Evolutionary conservation across 257 asterid species (phyloP), one percentile per base, ranked within the genome.

Genomic region (Gentiana dahurica): DNA sequence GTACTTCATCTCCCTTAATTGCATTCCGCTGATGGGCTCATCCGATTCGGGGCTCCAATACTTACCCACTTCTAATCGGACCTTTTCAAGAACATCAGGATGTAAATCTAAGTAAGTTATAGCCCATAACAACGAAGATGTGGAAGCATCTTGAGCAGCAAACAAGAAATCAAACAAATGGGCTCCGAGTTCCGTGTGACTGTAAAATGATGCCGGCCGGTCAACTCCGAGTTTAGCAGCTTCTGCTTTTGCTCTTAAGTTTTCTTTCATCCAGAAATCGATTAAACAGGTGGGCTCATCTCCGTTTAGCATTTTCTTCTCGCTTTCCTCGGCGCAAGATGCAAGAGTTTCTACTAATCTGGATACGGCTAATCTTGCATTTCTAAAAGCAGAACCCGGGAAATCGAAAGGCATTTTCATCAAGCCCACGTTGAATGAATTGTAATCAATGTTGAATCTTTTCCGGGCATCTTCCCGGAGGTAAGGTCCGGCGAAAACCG

Each of bases 101-200:
- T 84, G 83, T 0, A 91, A 78, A 49, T 82, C 95, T 47, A 87
- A 65, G 12, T 71, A 60, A 2, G 85, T n/a, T 6, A 90, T 77
- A 32, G 96, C 87, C 98, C 98, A 90, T 37, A 84, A 64, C 49
- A 90, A 53, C 4, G 98, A 81, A 0, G 95, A 79, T 4, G 98
- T 84, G 0, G 98, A 87, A 8, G 98, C 98, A 55, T 90, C 98
- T 65, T 90, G 98, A 0, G 96, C 75, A 1, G 98, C 98, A 67
- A 87, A 90, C 34, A 87, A 61, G 54, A 90, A 90, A 34, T 84
- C 98, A 61, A 90, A 90, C n/a, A 90, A 47, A 58, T 82, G 86
- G 11, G 89, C 86, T 0, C 95, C 96, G 46, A 87, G 67, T 68
- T 82, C 89, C 6, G 59, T 34, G 71, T 60, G 55, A 51, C 62